A percentile compares a stretch with the other conserved stretches of the same genome.
Evolutionary conservation across 2,329 filamentous ascomycete species (phyloP).

Genomic region (Fusarium clavum): DNA sequence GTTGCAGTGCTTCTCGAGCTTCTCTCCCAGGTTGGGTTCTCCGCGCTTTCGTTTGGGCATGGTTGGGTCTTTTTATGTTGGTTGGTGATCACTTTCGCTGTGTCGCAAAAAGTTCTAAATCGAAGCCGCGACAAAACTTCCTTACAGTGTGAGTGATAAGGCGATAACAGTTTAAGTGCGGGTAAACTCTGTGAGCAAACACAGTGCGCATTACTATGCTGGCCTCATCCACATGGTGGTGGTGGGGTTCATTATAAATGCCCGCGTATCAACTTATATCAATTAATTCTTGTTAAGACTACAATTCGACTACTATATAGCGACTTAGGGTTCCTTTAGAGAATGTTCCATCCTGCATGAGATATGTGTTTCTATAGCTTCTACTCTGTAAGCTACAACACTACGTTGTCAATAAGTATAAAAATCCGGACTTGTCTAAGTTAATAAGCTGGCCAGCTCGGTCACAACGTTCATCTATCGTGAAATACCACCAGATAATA

Average conservation of each 20-base stretch:
- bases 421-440: not conserved
- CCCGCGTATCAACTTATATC: not conserved
- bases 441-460: not conserved
- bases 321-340: not conserved
- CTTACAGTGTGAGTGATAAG: constrained; percentile 61
- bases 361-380: not conserved
- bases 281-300: not conserved
- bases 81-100: constrained; percentile 21
- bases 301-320: not conserved
- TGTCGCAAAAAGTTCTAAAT: constrained; percentile 38
- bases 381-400: not conserved
- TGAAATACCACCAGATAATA: not conserved
- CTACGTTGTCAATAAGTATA: not conserved
- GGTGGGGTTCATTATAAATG: constrained; percentile 24
- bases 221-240: constrained; percentile 9
- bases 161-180: constrained; percentile 18
- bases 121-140: constrained; percentile 54
- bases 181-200: fast-evolving
- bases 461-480: not conserved
- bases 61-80: constrained; percentile 31
- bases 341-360: not conserved
- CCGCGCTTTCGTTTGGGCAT: constrained; percentile 71
- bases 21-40: constrained; percentile 60
- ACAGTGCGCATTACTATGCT: constrained; percentile 28
- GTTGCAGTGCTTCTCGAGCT: constrained; percentile 67